Base-by-base conservation (phyloP, 306 rosid species). In the Geum urbanum region DNA sequence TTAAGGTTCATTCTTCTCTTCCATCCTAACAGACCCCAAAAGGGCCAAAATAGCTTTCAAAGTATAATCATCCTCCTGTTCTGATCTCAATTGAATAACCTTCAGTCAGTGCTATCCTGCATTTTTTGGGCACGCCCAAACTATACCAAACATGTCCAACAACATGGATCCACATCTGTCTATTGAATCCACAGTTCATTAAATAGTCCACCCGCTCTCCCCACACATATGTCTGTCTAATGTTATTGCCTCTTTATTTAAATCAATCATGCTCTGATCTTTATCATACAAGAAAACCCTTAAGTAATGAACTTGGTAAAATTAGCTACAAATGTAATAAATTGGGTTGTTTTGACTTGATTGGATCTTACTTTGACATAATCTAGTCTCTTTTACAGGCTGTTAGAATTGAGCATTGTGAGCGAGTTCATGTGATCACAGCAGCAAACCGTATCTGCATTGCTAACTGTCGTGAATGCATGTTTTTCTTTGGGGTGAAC, bases 391-490 rank as follows among this genome's bases (percentile, higher is more conserved):
- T 87, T 60, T 11, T 70, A 68, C 92, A 95, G 99, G 99, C 99
- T 67, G 91, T 95, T 22, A 87, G 91, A 86, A 86, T 95, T 56
- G 99, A 95, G 69, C 99, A 95, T 71, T 95, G 99, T 78, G 99
- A 95, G 84, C 86, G 99, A 79, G 99, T 87, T 80, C 99, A 95
- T 83, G 94, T 95, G 72, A 84, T 95, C 61, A 90, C 91, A 68
- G 96, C 91, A 45, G 82, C 99, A 49, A 91, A 95, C 72, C 89
- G 85, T 69, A 85, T 95, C 80, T 89, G 97, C 80, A 91, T 95
- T 81, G 97, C 99, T 54, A 95, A 95, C 78, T 91, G 99, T 71
- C 96, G 99, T 6, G 98, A 92, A 84, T 92, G 98, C 77, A 84
- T 86, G 74, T 92, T 92, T 83, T 87, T 84, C 80, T 80, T 92